phyloP scores from a whole-genome alignment of 2,329 filamentous ascomycete genomes.

The Exophiala sideris region DNA sequence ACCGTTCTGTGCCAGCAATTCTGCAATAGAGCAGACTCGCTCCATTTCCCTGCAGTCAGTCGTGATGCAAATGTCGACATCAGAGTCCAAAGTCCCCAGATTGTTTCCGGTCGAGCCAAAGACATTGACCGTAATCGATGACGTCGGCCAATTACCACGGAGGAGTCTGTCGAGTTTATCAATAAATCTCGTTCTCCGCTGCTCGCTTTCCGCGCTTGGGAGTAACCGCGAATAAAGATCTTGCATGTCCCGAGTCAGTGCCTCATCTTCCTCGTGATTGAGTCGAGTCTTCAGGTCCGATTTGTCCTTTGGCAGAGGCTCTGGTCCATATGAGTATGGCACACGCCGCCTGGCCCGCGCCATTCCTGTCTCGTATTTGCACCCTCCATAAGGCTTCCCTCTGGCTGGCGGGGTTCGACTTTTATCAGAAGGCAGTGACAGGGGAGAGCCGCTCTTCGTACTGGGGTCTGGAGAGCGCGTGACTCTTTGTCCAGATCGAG shows the following conservation, averaged over 20 bases:
- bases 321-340: conserved; percentile 84
- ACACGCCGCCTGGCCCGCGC: conserved; percentile 80
- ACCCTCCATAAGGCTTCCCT: conserved; percentile 64
- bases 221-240: conserved; percentile 81
- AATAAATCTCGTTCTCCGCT: conserved; percentile 72
- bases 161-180: conserved; percentile 82
- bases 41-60: conserved; percentile 85
- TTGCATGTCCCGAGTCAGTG: conserved; percentile 76
- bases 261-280: conserved; percentile 68
- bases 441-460: conserved; percentile 75
- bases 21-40: conserved; percentile 84
- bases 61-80: conserved; percentile 97
- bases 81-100: conserved; percentile 90
- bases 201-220: conserved; percentile 75
- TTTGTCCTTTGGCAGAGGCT: conserved; percentile 65
- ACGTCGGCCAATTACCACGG: conserved; percentile 86
- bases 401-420: conserved; percentile 69
- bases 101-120: conserved; percentile 98
- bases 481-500: conserved; percentile 74
- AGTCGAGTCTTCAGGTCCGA: conserved; percentile 68
- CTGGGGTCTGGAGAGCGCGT: conserved; percentile 74
- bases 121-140: conserved; percentile 83
- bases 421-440: conserved; percentile 85
- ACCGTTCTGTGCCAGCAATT: conserved; percentile 79
- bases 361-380: conserved; percentile 85